Base-by-base conservation (phyloP, 2,329 filamentous ascomycete genomes). In the Microsporum audouinii region DNA sequence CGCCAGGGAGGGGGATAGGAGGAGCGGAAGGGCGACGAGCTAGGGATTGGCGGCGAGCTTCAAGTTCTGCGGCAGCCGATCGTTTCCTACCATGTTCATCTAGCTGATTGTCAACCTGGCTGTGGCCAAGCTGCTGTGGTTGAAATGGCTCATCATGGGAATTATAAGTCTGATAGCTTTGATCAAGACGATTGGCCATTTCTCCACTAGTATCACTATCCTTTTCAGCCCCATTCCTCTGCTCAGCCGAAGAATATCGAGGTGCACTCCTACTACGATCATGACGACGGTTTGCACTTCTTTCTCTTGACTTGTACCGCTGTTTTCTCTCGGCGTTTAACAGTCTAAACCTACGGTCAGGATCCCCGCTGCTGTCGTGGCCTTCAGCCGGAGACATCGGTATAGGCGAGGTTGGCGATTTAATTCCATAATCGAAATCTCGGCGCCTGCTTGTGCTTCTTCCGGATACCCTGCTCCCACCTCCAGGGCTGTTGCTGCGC, bases 41-140 rank as follows among this genome's bases (percentile, higher is more conserved):
- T 31, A 95, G 79, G 12, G 92, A 96, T 69, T 88, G 84, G 62
- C 92, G 86, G 33, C 92, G 85, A 68, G 94, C 89, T 73, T 96
- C 91, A 0, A 97, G 82, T 73, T 96, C 91, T 56, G 88, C 85
- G 5, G 91, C 90, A 7, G 88, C 88, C 57, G 85, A 78, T 65
- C 90, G 88, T 73, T 87, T 89, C 74, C 86, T 88, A 10, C 58
- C 55, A n/a, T 53, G 14, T 53, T 53, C 49, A 33, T 53, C 49
- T 7, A 53, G 12, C 29, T 33, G 49, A n/a, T 53, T 53, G 12
- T 53, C 49, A 33, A n/a, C 10, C 2, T n/a, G 49, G 31, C 29
- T 27, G 33, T 53, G 10, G 5, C 49, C 29, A 8, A 14, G 3
- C 27, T 57, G 61, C 56, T 61, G 41, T 57, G 47, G 36, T 17